These are phyloP conservation scores for Colletotrichum noveboracense DNA, from an alignment of 2,329 filamentous ascomycete genomes.

Conservation along the genomic window DNA sequence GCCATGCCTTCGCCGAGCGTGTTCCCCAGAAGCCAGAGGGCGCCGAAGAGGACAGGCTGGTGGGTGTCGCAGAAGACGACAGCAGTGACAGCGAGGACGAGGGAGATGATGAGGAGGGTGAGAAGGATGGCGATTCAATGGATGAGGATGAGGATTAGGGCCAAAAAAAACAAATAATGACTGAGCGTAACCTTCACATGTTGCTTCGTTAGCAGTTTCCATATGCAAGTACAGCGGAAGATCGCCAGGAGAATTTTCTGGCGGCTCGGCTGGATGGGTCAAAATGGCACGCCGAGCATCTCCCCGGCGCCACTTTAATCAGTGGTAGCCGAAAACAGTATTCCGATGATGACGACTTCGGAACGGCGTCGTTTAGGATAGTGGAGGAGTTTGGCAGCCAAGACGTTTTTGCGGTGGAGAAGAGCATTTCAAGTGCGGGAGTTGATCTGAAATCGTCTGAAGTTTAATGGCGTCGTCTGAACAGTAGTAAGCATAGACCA, in stretches of 20 bases:
- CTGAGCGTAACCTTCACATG: neutral
- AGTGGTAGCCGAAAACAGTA: neutral
- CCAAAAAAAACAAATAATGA: neutral
- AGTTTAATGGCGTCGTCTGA: conserved; percentile 13
- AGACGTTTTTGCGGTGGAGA: neutral
- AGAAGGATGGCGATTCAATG: conserved; percentile 57
- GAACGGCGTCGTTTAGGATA: neutral
- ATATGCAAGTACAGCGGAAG: neutral
- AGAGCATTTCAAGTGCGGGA: neutral
- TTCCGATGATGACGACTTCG: neutral
- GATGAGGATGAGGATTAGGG: conserved; percentile 53
- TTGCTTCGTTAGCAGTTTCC: neutral
- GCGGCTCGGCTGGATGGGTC: neutral
- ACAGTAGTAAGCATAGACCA: neutral
- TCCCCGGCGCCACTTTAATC: neutral
- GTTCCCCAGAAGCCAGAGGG: conserved; percentile 57
- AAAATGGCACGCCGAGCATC: neutral
- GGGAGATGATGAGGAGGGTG: conserved; percentile 44
- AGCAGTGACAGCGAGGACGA: conserved; percentile 69
- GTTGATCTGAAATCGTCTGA: conserved; percentile 3
- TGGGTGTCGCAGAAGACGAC: conserved; percentile 73
- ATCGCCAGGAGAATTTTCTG: neutral
- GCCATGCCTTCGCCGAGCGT: conserved; percentile 80
- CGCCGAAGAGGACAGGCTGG: conserved; percentile 75
- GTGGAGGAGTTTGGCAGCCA: neutral